A percentile compares a stretch with the other conserved stretches of the same genome.
Evolutionary conservation across 2,329 filamentous ascomycete genomes (phyloP).

Genomic region (Ophiosphaerella herpotricha): DNA sequence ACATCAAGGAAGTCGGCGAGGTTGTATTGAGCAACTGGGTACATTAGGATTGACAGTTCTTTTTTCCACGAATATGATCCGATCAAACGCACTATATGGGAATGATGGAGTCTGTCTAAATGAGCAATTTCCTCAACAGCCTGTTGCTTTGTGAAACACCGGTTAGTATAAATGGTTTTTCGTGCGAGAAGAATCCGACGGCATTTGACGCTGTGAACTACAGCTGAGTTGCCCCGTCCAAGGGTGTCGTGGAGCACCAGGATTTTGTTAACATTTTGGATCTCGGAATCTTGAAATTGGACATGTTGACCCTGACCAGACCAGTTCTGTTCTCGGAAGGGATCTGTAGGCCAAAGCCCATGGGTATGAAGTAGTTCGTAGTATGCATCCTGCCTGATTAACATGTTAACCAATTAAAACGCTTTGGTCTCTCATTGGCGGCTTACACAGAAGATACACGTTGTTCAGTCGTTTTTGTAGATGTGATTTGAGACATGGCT

Average conservation of each 20-base stretch:
- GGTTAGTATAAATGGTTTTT: constrained; percentile 18
- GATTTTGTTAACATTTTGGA: not conserved
- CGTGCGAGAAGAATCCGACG: constrained; percentile 17
- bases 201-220: constrained; percentile 22
- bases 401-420: too few species aligned
- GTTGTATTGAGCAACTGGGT: constrained; percentile 20
- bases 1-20: not conserved
- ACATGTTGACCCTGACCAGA: constrained; percentile 21
- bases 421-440: too few species aligned
- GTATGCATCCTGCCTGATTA: not conserved
- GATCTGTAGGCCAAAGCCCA: constrained; percentile 6
- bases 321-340: constrained; percentile 17
- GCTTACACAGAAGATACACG: too few species aligned
- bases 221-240: not conserved
- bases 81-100: constrained; percentile 20
- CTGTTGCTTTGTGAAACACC: constrained; percentile 9
- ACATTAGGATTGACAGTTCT: constrained; percentile 21
- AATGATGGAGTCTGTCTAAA: constrained; percentile 11
- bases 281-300: constrained; percentile 9
- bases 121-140: constrained; percentile 21
- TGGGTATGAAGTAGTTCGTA: constrained; percentile 1
- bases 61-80: constrained; percentile 18
- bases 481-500: too few species aligned
- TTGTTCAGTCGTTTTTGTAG: too few species aligned
- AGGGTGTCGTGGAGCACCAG: not conserved